Percentiles rank a stretch among this genome's conserved stretches.
Evolutionary conservation across 768 basidiomycete genomes (phyloP).

Genomic region (Pholiota conissans): DNA sequence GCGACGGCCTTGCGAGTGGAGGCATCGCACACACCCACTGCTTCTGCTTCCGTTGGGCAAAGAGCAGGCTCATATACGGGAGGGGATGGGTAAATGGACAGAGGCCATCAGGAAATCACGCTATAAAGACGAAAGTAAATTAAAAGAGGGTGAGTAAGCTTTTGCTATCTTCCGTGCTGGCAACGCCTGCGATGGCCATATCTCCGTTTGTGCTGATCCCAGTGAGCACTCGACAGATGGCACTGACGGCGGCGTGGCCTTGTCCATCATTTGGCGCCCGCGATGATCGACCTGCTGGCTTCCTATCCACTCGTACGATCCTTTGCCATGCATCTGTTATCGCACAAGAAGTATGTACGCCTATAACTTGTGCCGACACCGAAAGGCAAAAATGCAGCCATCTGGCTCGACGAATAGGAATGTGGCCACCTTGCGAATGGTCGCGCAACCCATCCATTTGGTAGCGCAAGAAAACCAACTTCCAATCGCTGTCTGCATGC

Average conservation of each 20-base stretch:
- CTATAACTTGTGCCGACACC: too few relatives aligned
- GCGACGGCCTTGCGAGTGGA: conserved; percentile 7
- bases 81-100: background rate
- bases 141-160: conserved; percentile 9
- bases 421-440: too few relatives aligned
- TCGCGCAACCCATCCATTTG: background rate
- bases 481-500: background rate
- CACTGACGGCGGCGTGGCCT: too few relatives aligned
- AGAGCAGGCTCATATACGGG: conserved; percentile 2
- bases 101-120: conserved; percentile 3
- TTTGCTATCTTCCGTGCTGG: conserved; percentile 2
- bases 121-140: conserved; percentile 16
- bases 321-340: too few relatives aligned
- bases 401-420: too few relatives aligned
- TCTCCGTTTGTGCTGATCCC: conserved; percentile 16
- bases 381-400: too few relatives aligned
- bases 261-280: too few relatives aligned
- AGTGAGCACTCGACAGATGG: background rate
- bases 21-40: conserved; percentile 9
- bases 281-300: too few relatives aligned
- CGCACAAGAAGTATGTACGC: too few relatives aligned
- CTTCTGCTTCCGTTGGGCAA: conserved; percentile 11
- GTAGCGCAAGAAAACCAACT: background rate
- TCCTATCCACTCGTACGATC: too few relatives aligned
- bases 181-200: conserved; percentile 10